Percentiles rank a stretch among this genome's conserved stretches.
Evolutionary conservation across 2,329 filamentous ascomycete species (phyloP).

Genomic region (Cordyceps javanica): DNA sequence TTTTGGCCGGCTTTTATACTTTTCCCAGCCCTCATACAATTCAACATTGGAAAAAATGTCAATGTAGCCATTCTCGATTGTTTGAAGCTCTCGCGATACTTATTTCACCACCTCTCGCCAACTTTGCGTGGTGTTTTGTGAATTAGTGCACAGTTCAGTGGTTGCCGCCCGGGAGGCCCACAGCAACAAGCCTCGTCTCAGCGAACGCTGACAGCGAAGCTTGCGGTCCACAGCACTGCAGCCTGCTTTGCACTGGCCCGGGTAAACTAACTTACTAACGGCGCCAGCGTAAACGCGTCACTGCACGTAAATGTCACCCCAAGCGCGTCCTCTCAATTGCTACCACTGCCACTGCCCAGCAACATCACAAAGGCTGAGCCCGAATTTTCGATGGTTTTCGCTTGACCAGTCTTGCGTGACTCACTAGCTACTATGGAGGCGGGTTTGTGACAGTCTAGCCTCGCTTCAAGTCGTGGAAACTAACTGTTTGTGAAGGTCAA

Average conservation of each 20-base stretch:
- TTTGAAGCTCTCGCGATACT: background rate
- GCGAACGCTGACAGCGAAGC: background rate
- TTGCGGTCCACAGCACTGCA: background rate
- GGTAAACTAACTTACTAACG: too few relatives aligned
- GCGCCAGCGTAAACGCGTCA: background rate
- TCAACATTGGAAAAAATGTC: background rate
- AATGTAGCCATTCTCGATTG: background rate
- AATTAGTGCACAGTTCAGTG: background rate
- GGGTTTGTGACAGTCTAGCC: background rate
- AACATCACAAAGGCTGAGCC: background rate
- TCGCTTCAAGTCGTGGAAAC: background rate
- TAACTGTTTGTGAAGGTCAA: background rate
- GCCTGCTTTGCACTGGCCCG: background rate
- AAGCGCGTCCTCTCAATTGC: background rate
- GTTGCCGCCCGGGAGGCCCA: background rate
- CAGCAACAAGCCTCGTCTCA: background rate
- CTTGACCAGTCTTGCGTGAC: background rate
- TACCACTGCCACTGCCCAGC: background rate
- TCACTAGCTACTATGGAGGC: background rate
- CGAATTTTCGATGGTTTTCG: background rate
- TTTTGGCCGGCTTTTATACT: background rate
- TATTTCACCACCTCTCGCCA: background rate
- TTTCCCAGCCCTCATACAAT: background rate
- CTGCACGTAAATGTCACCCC: background rate
- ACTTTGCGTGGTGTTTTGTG: background rate